Base-by-base conservation (phyloP, 345 rosid genomes). In the Conringia planisiliqua region DNA sequence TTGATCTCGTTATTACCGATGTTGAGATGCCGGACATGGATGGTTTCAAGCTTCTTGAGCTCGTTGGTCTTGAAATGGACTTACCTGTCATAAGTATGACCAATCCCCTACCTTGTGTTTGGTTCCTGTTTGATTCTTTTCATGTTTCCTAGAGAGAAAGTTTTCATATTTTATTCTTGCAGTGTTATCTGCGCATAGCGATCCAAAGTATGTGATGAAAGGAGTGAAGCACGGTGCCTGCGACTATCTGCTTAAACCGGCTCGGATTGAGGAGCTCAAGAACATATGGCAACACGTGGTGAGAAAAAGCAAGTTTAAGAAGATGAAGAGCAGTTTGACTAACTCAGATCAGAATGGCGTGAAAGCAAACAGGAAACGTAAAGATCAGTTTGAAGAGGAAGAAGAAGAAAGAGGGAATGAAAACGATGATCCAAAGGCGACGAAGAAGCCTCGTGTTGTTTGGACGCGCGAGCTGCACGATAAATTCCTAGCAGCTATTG, bases 211-310 rank as follows among this genome's bases (percentile, higher is more conserved):
- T 68, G 98, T 92, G 30, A 88, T 88, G 89, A 90, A 89, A 81
- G 99, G 98, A 64, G 79, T 95, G 60, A 84, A 82, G 32, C 99
- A 95, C 72, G 98, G 99, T 39, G 99, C 98, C 29, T 92, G 93
- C 32, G 98, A 92, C 72, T 95, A 95, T 74, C 77, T 95, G 63
- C 81, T 92, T 55, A 95, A 95, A 77, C 99, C 99, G 11, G 90
- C 90, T 62, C 81, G 98, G 51, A 71, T 88, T 14, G 97, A 95
- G 87, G 96, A 88, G 83, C 85, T 92, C 54, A 86, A 88, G 81
- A 95, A 92, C 84, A 92, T 95, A 82, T 95, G 97, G 97, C 99
- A 95, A 73, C 99, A 95, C 69, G 88, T 95, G 10, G 80, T 90
- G 61, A 83, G 99, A 82, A 90, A 90, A 82, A 56, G 84, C 83